These are phyloP conservation scores for Prasinococcaceae sp. DNA, from an alignment of 139 green algal genomes.

Conservation along the genomic window DNA sequence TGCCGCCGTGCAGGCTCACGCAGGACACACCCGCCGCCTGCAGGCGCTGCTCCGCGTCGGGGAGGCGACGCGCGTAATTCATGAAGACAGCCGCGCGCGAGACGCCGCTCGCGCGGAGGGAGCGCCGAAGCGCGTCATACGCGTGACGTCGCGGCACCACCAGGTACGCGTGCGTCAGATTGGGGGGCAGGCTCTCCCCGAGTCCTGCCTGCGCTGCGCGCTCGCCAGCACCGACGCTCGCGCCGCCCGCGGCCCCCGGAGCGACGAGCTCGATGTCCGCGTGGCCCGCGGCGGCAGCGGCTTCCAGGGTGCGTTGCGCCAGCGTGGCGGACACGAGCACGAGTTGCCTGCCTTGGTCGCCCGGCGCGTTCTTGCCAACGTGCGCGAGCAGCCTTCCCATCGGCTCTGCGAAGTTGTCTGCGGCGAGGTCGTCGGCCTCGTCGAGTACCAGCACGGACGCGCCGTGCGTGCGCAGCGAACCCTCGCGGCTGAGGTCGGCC, in stretches of 20 bases:
- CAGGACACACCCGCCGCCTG: conserved; percentile 53
- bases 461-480: conserved; percentile 25
- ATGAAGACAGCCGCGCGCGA: conserved; percentile 79
- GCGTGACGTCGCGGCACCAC: conserved; percentile 27
- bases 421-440: conserved; percentile 75
- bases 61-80: conserved; percentile 79
- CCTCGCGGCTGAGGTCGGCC: conserved; percentile 51
- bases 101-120: conserved; percentile 61
- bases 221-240: not conserved
- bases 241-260: not conserved
- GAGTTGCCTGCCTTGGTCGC: conserved; percentile 3
- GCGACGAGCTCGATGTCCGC: not conserved
- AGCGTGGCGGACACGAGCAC: conserved; percentile 69
- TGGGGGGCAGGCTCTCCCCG: conserved; percentile 26
- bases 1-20: conserved; percentile 59
- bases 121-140: conserved; percentile 60
- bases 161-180: conserved; percentile 23
- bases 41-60: conserved; percentile 51
- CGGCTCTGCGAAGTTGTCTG: conserved; percentile 58
- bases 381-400: conserved; percentile 56
- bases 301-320: conserved; percentile 35
- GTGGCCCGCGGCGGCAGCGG: conserved; percentile 6
- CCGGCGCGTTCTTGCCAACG: conserved; percentile 35
- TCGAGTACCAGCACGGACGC: conserved; percentile 48
- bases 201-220: not conserved